A percentile compares a stretch with the other conserved stretches of the same genome.
These are phyloP conservation scores for Alternaria consortialis DNA, from an alignment of 2,329 filamentous ascomycete genomes.

Conservation along the genomic window DNA sequence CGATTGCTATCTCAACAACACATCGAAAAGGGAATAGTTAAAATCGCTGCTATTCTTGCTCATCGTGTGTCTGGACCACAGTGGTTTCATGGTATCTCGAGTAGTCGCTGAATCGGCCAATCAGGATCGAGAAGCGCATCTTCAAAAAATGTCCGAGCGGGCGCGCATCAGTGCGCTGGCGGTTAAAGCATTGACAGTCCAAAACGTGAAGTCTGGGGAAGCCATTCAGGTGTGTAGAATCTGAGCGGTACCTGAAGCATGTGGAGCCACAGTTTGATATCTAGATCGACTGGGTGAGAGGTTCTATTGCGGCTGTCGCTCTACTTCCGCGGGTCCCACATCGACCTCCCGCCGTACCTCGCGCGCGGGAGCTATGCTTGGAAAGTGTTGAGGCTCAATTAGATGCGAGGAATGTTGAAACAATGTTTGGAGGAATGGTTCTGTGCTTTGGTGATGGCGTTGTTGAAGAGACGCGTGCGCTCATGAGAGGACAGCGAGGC, in stretches of 20 bases:
- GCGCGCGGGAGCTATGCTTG: conserved; percentile 52
- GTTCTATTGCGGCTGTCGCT: conserved; percentile 36
- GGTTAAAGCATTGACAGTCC: conserved; percentile 45
- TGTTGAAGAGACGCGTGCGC: conserved; percentile 32
- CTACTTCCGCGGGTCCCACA: conserved; percentile 46
- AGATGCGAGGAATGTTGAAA: conserved; percentile 33
- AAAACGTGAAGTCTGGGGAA: conserved; percentile 35
- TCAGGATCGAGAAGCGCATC: conserved; percentile 39
- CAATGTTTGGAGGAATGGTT: conserved; percentile 16
- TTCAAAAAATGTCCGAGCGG: conserved; percentile 48
- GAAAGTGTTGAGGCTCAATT: conserved; percentile 50
- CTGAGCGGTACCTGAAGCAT: conserved; percentile 28
- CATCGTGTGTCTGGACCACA: conserved; percentile 36
- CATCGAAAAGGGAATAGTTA: conserved; percentile 31
- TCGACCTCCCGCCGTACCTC: conserved; percentile 42
- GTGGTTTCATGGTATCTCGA: conserved; percentile 50
- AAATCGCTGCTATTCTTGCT: conserved; percentile 48
- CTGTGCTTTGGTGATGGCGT: conserved; percentile 29
- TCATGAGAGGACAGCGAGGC: conserved; percentile 35
- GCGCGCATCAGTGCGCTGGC: conserved; percentile 45
- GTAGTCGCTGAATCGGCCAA: conserved; percentile 51
- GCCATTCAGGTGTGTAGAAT: conserved; percentile 39
- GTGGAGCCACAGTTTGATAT: conserved; percentile 33
- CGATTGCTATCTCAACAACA: conserved; percentile 28
- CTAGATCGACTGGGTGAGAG: conserved; percentile 42